Conservation (phyloP, 2,329 filamentous ascomycete genomes). For the Knoxdaviesia capensis region DNA sequence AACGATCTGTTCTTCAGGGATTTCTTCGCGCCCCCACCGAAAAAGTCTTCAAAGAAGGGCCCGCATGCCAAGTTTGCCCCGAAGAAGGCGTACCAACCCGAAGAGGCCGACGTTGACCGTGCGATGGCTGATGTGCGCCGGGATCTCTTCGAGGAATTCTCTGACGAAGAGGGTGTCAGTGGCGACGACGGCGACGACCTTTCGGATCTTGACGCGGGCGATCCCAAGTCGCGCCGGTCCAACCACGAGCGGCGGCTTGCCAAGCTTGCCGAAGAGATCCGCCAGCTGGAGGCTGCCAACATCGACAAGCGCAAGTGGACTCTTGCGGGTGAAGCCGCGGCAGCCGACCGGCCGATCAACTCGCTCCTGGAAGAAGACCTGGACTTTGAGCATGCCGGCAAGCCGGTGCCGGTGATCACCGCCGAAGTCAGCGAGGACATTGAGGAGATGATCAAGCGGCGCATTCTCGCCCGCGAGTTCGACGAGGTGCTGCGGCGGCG, state of each 20-base stretch:
- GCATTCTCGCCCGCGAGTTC: constrained; percentile 77
- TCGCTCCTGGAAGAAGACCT: constrained; percentile 87
- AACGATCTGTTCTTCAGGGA: constrained; percentile 83
- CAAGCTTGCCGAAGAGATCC: constrained; percentile 75
- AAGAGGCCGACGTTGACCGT: constrained; percentile 51
- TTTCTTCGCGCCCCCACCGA: constrained; percentile 74
- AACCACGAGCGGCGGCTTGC: constrained; percentile 75
- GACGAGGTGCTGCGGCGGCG: constrained; percentile 74
- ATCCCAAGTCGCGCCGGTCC: constrained; percentile 56
- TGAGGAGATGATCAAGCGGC: constrained; percentile 81
- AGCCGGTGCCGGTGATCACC: constrained; percentile 86
- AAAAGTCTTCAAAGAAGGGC: constrained; percentile 33
- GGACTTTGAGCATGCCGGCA: constrained; percentile 88
- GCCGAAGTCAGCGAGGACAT: constrained; percentile 79
- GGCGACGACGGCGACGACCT: constrained; percentile 43
- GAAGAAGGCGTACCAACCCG: constrained; percentile 22
- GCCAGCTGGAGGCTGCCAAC: constrained; percentile 71
- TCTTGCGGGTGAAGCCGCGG: constrained; percentile 69
- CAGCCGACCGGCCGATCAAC: constrained; percentile 66
- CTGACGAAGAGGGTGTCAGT: constrained; percentile 38
- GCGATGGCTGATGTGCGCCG: constrained; percentile 75
- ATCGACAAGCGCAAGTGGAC: constrained; percentile 86
- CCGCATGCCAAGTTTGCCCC: constrained; percentile 13
- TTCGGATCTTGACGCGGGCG: constrained; percentile 44
- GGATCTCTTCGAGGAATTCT: constrained; percentile 71